Conservation (phyloP, 1,284 basidiomycete species). For the Fomitopsis schrenkii region DNA sequence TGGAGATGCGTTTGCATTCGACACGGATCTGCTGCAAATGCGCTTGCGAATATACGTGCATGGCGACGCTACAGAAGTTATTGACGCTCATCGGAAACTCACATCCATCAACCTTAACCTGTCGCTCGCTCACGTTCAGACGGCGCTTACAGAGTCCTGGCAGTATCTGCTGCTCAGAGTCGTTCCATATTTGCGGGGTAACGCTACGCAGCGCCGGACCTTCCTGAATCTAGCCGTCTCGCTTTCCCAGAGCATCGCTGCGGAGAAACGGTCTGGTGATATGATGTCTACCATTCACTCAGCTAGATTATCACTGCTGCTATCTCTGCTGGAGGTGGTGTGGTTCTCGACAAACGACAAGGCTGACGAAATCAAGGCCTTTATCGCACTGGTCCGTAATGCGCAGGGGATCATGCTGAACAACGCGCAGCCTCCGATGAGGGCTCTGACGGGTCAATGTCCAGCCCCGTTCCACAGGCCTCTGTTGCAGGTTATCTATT, state of each 20-base stretch:
- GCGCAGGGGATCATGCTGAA: constrained; percentile 69
- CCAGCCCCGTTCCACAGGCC: constrained; percentile 76
- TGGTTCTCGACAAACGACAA: constrained; percentile 71
- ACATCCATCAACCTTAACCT: constrained; percentile 79
- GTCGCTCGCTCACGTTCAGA: constrained; percentile 79
- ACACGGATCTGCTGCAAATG: constrained; percentile 44
- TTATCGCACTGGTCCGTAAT: constrained; percentile 59
- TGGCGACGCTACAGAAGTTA: constrained; percentile 36
- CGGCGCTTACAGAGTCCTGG: constrained; percentile 76
- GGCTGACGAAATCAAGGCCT: constrained; percentile 50
- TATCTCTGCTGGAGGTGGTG: constrained; percentile 71
- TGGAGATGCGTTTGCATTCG: constrained; percentile 79
- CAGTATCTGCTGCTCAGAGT: constrained; percentile 65
- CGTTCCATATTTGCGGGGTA: constrained; percentile 60
- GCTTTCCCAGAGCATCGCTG: constrained; percentile 63
- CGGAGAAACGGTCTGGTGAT: constrained; percentile 73
- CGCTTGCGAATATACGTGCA: constrained; percentile 48
- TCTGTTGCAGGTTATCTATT: constrained; percentile 78
- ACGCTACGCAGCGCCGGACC: constrained; percentile 47
- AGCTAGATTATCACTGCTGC: constrained; percentile 69
- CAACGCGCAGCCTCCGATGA: constrained; percentile 69
- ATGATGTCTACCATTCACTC: constrained; percentile 84
- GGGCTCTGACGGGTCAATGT: constrained; percentile 67
- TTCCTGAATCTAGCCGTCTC: constrained; percentile 59
- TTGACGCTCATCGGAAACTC: constrained; percentile 50